These are phyloP conservation scores for Mortierella sp. DNA, from an alignment of 371 early-diverging fungal species.

Conservation along the genomic window DNA sequence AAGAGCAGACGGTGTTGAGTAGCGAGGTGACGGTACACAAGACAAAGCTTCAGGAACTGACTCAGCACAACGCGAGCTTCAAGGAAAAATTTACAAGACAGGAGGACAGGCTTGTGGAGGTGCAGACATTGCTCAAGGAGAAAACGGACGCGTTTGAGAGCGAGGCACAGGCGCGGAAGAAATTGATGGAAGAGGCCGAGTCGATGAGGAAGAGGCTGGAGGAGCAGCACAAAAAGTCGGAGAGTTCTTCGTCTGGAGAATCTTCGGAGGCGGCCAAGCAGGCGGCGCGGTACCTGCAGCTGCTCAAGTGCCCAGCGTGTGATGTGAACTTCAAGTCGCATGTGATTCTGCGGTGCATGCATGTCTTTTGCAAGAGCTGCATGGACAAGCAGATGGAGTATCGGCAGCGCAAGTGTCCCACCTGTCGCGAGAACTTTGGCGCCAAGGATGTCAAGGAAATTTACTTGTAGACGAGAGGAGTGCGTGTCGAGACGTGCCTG, in stretches of 20 bases:
- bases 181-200: constrained; percentile 69
- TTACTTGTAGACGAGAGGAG: constrained; percentile 72
- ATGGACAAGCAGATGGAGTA: constrained; percentile 91
- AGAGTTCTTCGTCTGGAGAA: constrained; percentile 29
- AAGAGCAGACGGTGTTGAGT: constrained; percentile 39
- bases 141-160: constrained; percentile 68
- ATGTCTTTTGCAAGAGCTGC: constrained; percentile 97
- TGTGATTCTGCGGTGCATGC: constrained; percentile 92
- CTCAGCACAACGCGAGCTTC: constrained; percentile 36
- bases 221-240: constrained; percentile 52
- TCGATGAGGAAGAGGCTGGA: constrained; percentile 71
- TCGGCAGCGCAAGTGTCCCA: constrained; percentile 98
- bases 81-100: constrained; percentile 55
- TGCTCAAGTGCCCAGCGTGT: constrained; percentile 94
- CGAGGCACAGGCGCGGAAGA: constrained; percentile 66
- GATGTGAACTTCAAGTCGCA: constrained; percentile 87
- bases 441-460: constrained; percentile 92
- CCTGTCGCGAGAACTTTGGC: constrained; percentile 94
- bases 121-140: constrained; percentile 68
- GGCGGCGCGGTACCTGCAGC: constrained; percentile 64
- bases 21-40: constrained; percentile 35
- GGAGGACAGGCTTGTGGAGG: constrained; percentile 57
- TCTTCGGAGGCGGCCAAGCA: constrained; percentile 63
- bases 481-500: neutral
- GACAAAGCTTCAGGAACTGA: constrained; percentile 44